Evolutionary conservation across 345 rosid genomes (phyloP), one percentile per base, ranked within the genome.

Genomic region (Trapa bicornis): DNA sequence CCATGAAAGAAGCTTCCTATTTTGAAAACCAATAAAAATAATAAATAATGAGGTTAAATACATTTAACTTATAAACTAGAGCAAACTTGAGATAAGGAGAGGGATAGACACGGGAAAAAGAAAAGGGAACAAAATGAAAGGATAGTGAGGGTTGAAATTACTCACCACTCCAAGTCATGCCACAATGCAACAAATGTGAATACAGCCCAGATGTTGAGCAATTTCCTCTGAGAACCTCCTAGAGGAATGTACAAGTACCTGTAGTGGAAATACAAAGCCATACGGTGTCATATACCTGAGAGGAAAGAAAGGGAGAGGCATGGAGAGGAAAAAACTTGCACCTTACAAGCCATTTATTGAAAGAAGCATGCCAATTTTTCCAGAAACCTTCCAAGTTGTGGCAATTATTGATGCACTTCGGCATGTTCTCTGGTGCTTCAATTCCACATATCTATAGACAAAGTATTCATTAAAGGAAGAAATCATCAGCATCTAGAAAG

Each of bases 351-450:
- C 98, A 93, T 83, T 88, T 93, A 79, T 93, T 93, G 81, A 74
- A 93, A 11, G 98, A 90, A 10, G 98, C 98, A 72, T 93, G 98
- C 98, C 98, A 93, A 63, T 80, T 90, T 88, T 90, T 93, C 98
- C 98, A 93, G 75, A 93, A 93, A 41, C 80, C 76, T 85, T 93
- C 97, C 76, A 93, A 74, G 76, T 83, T 83, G 76, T 86, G 80
- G 75, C 98, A 93, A 80, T 90, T 93, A 73, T 93, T 93, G 41
- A 93, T 75, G 77, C 98, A 93, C 75, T 80, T 87, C 11, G 98
- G 92, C 98, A 93, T 88, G 73, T 90, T 82, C 68, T 94, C 97
- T 75, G 84, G 80, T 61, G 88, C 76, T 97, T 93, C 65, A 54
- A 70, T 82, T 68, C 96, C 97, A 76, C 85, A 82, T 64, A 90